A percentile compares a stretch with the other conserved stretches of the same genome.
Evolutionary conservation across 345 rosid genomes (phyloP).

Genomic region (Lepidium didymum): DNA sequence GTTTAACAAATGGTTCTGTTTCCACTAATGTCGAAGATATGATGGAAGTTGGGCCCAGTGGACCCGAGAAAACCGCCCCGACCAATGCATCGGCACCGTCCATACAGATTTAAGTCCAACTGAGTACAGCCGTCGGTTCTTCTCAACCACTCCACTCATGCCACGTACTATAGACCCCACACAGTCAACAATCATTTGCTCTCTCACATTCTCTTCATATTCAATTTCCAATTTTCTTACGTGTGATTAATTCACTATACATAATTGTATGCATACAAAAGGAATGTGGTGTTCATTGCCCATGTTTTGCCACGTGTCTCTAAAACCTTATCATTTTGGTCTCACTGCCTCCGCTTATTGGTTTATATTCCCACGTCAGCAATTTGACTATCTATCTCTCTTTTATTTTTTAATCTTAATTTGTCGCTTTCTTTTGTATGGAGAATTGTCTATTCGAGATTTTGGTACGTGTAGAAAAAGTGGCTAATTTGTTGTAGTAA

Average conservation of each 20-base stretch:
- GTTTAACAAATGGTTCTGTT: neutral
- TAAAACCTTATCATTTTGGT: constrained; percentile 13
- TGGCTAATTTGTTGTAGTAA: neutral
- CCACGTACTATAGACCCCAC: constrained; percentile 18
- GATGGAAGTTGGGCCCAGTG: constrained; percentile 5
- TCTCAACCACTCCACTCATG: constrained; percentile 12
- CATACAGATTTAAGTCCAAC: constrained; percentile 7
- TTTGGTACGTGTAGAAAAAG: neutral
- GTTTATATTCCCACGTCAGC: neutral
- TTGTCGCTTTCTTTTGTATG: constrained; percentile 7
- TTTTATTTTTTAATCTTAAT: neutral
- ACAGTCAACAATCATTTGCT: constrained; percentile 15
- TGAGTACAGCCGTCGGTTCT: constrained; percentile 15
- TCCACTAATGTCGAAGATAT: neutral
- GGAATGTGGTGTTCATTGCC: constrained; percentile 18
- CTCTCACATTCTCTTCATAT: no score
- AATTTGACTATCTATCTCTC: neutral
- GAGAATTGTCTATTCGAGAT: neutral
- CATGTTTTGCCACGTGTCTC: constrained; percentile 12
- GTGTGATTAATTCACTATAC: neutral
- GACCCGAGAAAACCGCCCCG: constrained; percentile 23
- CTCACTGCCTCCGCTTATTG: constrained; percentile 5
- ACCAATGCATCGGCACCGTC: constrained; percentile 28
- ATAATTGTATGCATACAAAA: neutral
- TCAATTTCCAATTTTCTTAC: constrained; percentile 13